phyloP scores from a whole-genome alignment of 2,329 filamentous ascomycete genomes.

The Cladobotryum mycophilum region DNA sequence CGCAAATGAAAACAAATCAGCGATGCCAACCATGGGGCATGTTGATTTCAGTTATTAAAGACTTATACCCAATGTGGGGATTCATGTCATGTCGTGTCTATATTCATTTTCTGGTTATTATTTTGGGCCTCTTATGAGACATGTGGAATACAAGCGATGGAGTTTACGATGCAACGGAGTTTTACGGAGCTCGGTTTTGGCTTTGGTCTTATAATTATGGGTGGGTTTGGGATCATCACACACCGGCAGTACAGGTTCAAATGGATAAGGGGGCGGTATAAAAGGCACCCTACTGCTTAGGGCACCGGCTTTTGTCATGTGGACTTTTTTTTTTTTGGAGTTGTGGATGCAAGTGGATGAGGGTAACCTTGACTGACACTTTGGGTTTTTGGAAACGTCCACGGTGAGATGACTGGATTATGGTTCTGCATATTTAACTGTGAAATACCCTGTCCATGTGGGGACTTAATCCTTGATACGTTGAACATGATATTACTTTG shows the following conservation, averaged over 20 bases:
- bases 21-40: slow-evolving; percentile 47
- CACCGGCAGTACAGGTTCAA: too few relatives aligned
- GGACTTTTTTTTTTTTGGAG: not conserved
- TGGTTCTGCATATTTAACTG: slow-evolving; percentile 8
- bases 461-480: slow-evolving; percentile 1
- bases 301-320: too few relatives aligned
- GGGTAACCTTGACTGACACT: not conserved
- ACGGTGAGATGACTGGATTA: slow-evolving; percentile 5
- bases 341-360: slow-evolving; percentile 2
- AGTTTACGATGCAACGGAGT: slow-evolving; percentile 19
- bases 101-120: slow-evolving; percentile 22
- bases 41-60: slow-evolving; percentile 58
- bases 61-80: not conserved
- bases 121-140: slow-evolving; percentile 20
- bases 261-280: too few relatives aligned
- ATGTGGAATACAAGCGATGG: slow-evolving; percentile 28
- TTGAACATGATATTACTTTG: too few relatives aligned
- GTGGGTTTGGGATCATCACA: too few relatives aligned
- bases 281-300: too few relatives aligned
- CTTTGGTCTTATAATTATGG: too few relatives aligned
- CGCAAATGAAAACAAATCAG: slow-evolving; percentile 42
- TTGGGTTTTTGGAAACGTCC: not conserved
- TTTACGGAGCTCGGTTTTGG: not conserved
- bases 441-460: slow-evolving; percentile 11
- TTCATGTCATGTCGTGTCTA: not conserved